phyloP scores from a whole-genome alignment of 768 basidiomycete genomes.

The Kwoniella dendrophila region DNA sequence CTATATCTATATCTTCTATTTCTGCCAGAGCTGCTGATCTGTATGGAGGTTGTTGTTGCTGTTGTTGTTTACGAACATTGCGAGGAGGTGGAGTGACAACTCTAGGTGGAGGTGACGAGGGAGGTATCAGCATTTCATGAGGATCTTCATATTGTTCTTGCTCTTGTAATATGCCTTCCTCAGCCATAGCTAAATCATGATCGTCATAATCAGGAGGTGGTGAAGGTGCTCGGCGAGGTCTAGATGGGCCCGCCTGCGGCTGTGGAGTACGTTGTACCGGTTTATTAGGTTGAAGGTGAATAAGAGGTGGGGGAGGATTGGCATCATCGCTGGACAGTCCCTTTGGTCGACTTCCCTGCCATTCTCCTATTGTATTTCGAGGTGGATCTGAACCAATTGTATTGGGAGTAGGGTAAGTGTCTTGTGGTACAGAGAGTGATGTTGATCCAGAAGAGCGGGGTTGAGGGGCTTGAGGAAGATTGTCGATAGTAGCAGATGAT shows the following conservation, averaged over 20 bases:
- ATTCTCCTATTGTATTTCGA: background rate
- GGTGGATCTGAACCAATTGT: constrained; percentile 3
- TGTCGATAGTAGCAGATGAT: background rate
- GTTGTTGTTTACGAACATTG: background rate
- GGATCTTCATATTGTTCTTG: constrained; percentile 1
- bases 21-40: constrained; percentile 25
- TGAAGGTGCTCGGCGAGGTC: constrained; percentile 1
- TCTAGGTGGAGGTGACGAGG: constrained; percentile 28
- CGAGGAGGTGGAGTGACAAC: constrained; percentile 21
- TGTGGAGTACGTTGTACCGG: background rate
- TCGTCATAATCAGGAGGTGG: constrained; percentile 23
- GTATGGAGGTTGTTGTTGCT: background rate
- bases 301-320: background rate
- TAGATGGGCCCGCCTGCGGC: constrained; percentile 12
- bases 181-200: constrained; percentile 33
- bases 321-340: constrained; percentile 21
- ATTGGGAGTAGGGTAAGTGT: constrained; percentile 9
- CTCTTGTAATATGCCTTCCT: constrained; percentile 15
- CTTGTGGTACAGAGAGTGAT: background rate
- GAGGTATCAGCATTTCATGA: constrained; percentile 31
- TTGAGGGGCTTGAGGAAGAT: background rate
- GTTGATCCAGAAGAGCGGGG: constrained; percentile 22
- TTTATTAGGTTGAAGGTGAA: background rate
- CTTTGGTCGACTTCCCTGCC: constrained; percentile 9
- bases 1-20: constrained; percentile 31